These are phyloP conservation scores for Fragaria nilgerrensis DNA, from an alignment of 306 rosid species.

Conservation along the genomic window DNA sequence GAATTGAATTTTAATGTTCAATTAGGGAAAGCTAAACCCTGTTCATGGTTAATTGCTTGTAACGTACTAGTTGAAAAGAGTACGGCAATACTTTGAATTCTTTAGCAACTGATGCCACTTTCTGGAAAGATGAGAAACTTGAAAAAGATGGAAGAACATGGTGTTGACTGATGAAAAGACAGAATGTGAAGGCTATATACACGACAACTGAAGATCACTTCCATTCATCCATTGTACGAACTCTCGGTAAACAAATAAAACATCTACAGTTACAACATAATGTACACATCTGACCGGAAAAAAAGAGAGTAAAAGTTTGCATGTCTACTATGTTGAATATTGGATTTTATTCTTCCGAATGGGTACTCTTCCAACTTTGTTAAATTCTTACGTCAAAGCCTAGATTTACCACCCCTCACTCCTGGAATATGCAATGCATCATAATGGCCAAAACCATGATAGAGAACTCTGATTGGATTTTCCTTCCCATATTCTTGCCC, in stretches of 20 bases:
- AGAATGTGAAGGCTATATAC: neutral
- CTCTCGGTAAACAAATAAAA: neutral
- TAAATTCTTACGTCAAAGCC: conserved; percentile 34
- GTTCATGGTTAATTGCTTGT: too few species aligned
- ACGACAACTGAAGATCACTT: neutral
- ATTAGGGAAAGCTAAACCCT: too few species aligned
- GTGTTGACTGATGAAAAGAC: neutral
- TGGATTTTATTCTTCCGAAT: neutral
- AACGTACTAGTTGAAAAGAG: too few species aligned
- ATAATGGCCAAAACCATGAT: conserved; percentile 89
- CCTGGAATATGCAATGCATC: conserved; percentile 73
- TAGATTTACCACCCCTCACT: conserved; percentile 41
- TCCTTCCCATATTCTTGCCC: conserved; percentile 84
- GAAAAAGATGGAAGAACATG: too few species aligned
- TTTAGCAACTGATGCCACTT: neutral
- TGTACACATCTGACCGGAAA: neutral
- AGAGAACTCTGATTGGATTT: conserved; percentile 79
- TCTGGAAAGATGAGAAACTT: too few species aligned
- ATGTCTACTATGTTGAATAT: neutral
- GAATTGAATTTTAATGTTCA: too few species aligned
- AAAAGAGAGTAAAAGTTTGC: neutral
- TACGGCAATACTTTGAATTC: too few species aligned
- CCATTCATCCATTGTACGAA: neutral
- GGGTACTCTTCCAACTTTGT: neutral
- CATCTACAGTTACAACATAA: neutral